These are phyloP conservation scores for Trichomonas vaginalis DNA, from an alignment of 208 protist species.

Conservation along the genomic window DNA sequence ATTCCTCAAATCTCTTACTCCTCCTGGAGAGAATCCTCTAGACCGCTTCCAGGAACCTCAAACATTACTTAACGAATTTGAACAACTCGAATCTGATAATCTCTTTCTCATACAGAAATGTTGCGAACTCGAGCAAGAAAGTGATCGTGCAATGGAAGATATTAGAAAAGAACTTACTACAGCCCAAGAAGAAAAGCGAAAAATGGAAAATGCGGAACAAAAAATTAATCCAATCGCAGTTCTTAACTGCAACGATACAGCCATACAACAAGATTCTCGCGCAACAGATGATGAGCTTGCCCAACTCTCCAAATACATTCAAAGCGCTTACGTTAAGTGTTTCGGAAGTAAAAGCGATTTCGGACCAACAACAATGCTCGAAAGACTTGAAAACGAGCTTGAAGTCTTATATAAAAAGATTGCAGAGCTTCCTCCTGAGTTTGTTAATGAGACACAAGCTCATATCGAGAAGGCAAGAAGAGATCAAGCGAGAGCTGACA, in stretches of 20 bases:
- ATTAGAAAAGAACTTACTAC: background rate
- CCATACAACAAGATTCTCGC: background rate
- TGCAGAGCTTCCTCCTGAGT: background rate
- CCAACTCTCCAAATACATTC: background rate
- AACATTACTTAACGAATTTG: background rate
- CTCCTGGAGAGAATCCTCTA: background rate
- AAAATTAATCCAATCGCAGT: background rate
- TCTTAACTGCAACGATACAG: background rate
- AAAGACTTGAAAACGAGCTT: background rate
- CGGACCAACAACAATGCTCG: background rate
- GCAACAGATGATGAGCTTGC: background rate
- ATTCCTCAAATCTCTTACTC: background rate
- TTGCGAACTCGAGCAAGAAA: background rate
- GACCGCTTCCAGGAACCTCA: background rate
- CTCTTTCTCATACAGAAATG: background rate
- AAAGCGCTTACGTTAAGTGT: background rate
- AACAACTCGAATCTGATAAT: background rate
- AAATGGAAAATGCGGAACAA: background rate
- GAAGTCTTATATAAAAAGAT: background rate
- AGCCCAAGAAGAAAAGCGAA: background rate
- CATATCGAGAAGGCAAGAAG: background rate
- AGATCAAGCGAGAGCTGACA: background rate
- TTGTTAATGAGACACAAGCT: background rate
- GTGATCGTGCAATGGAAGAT: background rate
- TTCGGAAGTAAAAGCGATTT: background rate